Evolutionary conservation across 352 stramenopile species (phyloP).

Genomic region (Globisporangium solare): DNA sequence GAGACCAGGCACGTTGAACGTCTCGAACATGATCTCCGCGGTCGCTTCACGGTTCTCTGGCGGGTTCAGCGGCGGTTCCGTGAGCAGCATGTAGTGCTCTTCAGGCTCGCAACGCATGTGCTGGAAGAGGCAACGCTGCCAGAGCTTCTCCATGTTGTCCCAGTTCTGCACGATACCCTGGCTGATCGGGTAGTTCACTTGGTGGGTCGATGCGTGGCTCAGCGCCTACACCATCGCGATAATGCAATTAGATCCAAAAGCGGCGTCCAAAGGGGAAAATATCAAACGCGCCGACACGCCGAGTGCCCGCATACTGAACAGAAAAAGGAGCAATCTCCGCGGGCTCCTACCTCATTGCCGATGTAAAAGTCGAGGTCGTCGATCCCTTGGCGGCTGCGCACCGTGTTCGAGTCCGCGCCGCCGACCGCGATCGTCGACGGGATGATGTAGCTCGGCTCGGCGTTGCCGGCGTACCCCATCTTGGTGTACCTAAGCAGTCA

Average conservation of each 20-base stretch:
- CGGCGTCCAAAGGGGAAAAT: not conserved
- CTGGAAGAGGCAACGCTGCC: constrained; percentile 92
- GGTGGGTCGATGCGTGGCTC: constrained; percentile 86
- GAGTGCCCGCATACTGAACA: not conserved
- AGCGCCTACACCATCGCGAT: constrained; percentile 38
- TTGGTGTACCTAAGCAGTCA: constrained; percentile 89
- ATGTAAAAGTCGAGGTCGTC: constrained; percentile 96
- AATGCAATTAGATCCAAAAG: not conserved
- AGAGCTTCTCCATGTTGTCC: constrained; percentile 95
- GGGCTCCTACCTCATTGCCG: constrained; percentile 66
- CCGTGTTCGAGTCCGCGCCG: constrained; percentile 51
- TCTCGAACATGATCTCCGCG: constrained; percentile 97
- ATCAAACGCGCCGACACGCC: not conserved
- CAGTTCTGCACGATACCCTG: constrained; percentile 92
- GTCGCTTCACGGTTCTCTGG: constrained; percentile 95
- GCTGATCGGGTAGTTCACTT: constrained; percentile 89
- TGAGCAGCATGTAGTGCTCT: constrained; percentile 91
- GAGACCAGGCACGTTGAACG: constrained; percentile 93
- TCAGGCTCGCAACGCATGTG: constrained; percentile 92
- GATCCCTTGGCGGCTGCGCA: constrained; percentile 86
- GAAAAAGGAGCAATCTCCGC: no score
- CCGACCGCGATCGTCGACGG: constrained; percentile 91
- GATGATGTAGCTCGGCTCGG: constrained; percentile 94
- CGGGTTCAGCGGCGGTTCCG: constrained; percentile 91
- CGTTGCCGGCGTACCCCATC: constrained; percentile 94